phyloP scores from a whole-genome alignment of 2,329 filamentous ascomycete genomes.

The Atkinsonella hypoxylon region DNA sequence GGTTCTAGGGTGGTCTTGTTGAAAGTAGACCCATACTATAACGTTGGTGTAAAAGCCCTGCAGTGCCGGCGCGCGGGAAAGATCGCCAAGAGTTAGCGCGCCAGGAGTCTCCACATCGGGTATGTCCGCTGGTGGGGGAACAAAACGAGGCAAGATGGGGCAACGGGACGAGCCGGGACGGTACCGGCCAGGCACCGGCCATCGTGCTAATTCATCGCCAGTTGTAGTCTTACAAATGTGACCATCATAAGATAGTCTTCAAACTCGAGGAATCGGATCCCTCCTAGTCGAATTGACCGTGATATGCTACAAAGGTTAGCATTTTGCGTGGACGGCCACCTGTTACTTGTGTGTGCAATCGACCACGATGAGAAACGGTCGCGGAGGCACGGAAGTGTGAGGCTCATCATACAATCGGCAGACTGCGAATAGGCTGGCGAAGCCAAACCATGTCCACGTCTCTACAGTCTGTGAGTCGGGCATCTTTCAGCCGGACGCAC shows the following conservation, averaged over 20 bases:
- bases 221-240: constrained; percentile 3
- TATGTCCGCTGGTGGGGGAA: background rate
- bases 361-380: background rate
- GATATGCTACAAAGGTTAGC: background rate
- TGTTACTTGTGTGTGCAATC: too few species aligned
- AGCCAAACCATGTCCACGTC: constrained; percentile 6
- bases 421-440: constrained; percentile 3
- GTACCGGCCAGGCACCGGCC: too few species aligned
- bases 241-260: constrained; percentile 5
- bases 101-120: background rate
- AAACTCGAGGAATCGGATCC: background rate
- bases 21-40: constrained; percentile 7
- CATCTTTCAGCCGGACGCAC: background rate
- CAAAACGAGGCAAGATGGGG: background rate
- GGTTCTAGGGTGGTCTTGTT: constrained; percentile 3
- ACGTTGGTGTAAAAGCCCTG: constrained; percentile 6
- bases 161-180: too few species aligned
- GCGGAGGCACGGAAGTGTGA: background rate
- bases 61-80: background rate
- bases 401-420: constrained; percentile 1
- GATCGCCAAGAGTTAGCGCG: background rate
- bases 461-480: background rate
- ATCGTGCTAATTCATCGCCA: background rate
- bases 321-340: too few species aligned
- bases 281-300: constrained; percentile 2